Conservation (phyloP, 31 red algal genomes). For the Asparagopsis taxiformis region DNA sequence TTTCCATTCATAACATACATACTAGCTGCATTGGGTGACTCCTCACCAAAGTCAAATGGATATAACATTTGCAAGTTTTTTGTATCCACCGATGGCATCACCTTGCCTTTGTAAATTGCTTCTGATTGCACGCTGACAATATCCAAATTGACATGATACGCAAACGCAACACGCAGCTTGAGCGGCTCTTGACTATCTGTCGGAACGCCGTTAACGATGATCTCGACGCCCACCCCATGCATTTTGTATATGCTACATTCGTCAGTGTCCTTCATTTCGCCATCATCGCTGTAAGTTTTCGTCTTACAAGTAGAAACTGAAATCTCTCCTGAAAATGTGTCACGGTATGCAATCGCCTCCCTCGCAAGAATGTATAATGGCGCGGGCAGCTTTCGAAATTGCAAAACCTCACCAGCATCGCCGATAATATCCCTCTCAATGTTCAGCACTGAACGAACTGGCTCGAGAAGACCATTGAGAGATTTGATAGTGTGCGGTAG, state of each 20-base stretch:
- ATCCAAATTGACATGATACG: constrained; percentile 27
- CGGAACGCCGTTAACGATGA: constrained; percentile 20
- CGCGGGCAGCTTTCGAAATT: constrained; percentile 27
- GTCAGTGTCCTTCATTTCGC: neutral
- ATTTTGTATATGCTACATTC: neutral
- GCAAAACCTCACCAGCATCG: constrained; percentile 6
- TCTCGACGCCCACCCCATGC: constrained; percentile 16
- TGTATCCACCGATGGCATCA: constrained; percentile 16
- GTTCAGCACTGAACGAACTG: constrained; percentile 20
- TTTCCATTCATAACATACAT: constrained; percentile 37
- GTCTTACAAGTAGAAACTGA: constrained; percentile 19
- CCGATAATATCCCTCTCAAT: constrained; percentile 1
- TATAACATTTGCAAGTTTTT: constrained; percentile 51
- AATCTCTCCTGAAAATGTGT: constrained; percentile 16
- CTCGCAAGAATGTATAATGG: constrained; percentile 64
- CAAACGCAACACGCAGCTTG: constrained; percentile 31
- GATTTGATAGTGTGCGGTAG: constrained; percentile 24
- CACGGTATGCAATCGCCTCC: constrained; percentile 49
- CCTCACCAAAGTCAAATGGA: constrained; percentile 53
- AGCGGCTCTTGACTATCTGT: neutral
- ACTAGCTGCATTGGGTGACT: constrained; percentile 58
- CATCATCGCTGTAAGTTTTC: neutral
- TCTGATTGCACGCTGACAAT: constrained; percentile 31
- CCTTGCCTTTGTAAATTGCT: constrained; percentile 12
- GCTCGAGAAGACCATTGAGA: constrained; percentile 30